Evolutionary conservation across 768 basidiomycete genomes (phyloP).

Genomic region (Infundibulicybe gibba): DNA sequence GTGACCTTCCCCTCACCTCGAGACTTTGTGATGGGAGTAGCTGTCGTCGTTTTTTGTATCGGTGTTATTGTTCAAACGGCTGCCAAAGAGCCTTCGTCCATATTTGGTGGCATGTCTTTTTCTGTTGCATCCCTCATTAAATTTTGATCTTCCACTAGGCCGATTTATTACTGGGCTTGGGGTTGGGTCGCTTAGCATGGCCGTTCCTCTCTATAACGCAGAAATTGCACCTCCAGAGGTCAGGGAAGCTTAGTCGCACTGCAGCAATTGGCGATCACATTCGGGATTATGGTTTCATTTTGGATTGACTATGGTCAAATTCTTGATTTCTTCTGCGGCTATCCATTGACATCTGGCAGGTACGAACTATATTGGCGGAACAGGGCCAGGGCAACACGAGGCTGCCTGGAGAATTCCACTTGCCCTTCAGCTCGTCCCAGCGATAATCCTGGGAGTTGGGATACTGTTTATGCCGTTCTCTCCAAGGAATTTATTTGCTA

Average conservation of each 20-base stretch:
- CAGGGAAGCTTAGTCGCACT: constrained; percentile 74
- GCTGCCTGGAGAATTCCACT: constrained; percentile 78
- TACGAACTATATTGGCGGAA: constrained; percentile 72
- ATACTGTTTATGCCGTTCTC: constrained; percentile 80
- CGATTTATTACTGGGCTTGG: constrained; percentile 80
- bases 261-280: constrained; percentile 80
- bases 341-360: constrained; percentile 42
- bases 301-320: constrained; percentile 46
- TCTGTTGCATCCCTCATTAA: constrained; percentile 3
- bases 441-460: constrained; percentile 64
- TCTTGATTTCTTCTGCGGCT: constrained; percentile 14
- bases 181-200: constrained; percentile 79
- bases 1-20: constrained; percentile 4
- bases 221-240: constrained; percentile 78
- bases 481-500: constrained; percentile 44
- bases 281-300: constrained; percentile 68
- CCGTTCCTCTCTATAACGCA: constrained; percentile 77
- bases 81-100: constrained; percentile 52
- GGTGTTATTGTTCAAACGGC: constrained; percentile 74
- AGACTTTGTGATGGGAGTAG: constrained; percentile 22
- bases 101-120: constrained; percentile 57
- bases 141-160: constrained; percentile 26
- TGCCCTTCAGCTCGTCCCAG: constrained; percentile 72
- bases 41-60: constrained; percentile 59
- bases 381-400: constrained; percentile 49